Percentiles rank a stretch among this genome's conserved stretches.
Conservation (phyloP, 192 early-diverging fungal species). For the Gryganskiella cystojenkinii region DNA sequence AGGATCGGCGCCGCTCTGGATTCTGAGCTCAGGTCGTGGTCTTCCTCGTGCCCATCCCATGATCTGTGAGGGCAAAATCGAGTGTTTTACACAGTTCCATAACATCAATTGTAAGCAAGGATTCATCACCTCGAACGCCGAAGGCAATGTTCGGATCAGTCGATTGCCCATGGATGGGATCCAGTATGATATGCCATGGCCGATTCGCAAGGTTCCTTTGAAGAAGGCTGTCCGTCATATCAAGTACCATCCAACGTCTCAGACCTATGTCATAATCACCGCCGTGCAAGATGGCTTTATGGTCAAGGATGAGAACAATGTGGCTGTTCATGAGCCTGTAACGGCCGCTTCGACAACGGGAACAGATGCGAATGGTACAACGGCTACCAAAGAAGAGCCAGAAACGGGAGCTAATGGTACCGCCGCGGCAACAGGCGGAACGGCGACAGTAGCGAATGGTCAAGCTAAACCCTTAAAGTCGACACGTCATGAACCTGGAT, state of each 20-base stretch:
- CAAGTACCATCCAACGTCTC: conserved; percentile 83
- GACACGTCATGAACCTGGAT: conserved; percentile 42
- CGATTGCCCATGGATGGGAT: conserved; percentile 73
- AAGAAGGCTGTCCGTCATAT: conserved; percentile 79
- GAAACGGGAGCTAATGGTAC: conserved; percentile 3
- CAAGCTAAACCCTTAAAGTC: background rate
- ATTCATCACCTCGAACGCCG: conserved; percentile 76
- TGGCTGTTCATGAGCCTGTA: conserved; percentile 45
- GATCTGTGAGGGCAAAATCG: conserved; percentile 71
- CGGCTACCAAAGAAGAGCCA: background rate
- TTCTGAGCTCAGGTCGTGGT: conserved; percentile 72
- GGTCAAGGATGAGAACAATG: conserved; percentile 78
- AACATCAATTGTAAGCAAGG: conserved; percentile 82
- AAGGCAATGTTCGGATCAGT: conserved; percentile 73
- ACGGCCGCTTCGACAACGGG: background rate
- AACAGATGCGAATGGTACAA: background rate
- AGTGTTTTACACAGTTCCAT: conserved; percentile 79
- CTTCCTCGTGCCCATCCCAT: conserved; percentile 78
- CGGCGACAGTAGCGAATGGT: conserved; percentile 31
- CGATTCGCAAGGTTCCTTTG: conserved; percentile 75
- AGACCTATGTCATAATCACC: conserved; percentile 84
- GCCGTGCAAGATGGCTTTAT: conserved; percentile 72
- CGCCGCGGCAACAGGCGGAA: conserved; percentile 17
- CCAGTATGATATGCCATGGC: conserved; percentile 79
- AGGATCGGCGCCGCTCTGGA: conserved; percentile 77